Base-by-base conservation (phyloP, 2,329 filamentous ascomycete species). In the Aspergillus arachidicola region DNA sequence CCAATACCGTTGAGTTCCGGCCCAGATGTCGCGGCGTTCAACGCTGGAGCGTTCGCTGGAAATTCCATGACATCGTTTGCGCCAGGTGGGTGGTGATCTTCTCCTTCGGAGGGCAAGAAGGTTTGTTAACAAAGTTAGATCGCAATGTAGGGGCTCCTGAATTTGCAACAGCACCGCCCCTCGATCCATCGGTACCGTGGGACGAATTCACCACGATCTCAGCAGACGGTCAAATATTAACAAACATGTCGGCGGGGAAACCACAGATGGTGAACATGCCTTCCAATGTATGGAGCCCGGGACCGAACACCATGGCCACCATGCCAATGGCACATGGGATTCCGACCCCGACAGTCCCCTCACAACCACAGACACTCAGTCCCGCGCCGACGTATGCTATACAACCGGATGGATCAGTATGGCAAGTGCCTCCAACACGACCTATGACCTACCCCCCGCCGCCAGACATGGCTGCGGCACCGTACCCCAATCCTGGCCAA, bases 161-260 rank as follows among this genome's bases (percentile, higher is more conserved):
- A 45, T 73, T 76, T 57, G 64, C 72, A 46, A 60, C 75, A 23
- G 68, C 72, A 28, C 72, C 70, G 46, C 63, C 76, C 14, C 72
- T 79, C 61, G 74, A 78, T 50, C 68, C 73, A 5, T 72, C 74
- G 21, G 72, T 76, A 4, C 67, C 73, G 10, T 80, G 78, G 78
- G 76, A 79, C 50, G 74, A 77, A 58, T 76, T 73, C 55, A 72
- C 77, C 28, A 75, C 75, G 21, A 74, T 79, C 53, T 71, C 72
- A 23, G 76, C 72, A n/a, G 76, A 78, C 55, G 73, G 74, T 6
- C 76, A 78, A 46, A 65, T 76, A 61, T 60, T 79, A 36, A 71
- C 74, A n/a, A 69, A 68, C 2, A 76, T 78, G 71, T 65, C 68
- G 41, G 68, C 63, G 21, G 61, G 72, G 10, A 78, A 76, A 62